Conservation (phyloP, 2,329 filamentous ascomycete species). For the Hansfordia pulvinata region DNA sequence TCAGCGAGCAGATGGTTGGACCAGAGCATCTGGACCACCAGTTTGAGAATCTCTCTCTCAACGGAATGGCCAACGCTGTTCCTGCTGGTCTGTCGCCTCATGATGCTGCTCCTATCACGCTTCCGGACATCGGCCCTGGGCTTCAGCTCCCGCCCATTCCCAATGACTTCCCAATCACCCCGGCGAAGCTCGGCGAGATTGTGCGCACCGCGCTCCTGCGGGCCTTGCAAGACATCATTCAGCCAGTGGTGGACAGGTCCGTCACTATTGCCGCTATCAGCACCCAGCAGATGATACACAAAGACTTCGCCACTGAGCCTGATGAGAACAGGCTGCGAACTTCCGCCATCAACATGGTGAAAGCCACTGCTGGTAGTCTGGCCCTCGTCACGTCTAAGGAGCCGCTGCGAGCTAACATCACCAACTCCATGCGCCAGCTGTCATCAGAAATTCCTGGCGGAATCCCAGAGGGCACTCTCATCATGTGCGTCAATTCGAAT, state of each 20-base stretch:
- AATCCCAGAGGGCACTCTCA: constrained; percentile 83
- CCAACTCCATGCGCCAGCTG: constrained; percentile 79
- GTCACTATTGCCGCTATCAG: constrained; percentile 97
- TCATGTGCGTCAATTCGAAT: constrained; percentile 99
- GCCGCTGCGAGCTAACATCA: constrained; percentile 89
- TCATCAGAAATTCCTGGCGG: constrained; percentile 60
- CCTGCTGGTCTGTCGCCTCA: constrained; percentile 65
- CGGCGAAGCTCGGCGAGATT: constrained; percentile 57
- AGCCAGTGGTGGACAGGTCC: constrained; percentile 91
- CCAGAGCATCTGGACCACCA: constrained; percentile 60
- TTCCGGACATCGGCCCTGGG: constrained; percentile 72
- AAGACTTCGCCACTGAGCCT: constrained; percentile 88
- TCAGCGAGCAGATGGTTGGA: constrained; percentile 38
- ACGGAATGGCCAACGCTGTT: constrained; percentile 55
- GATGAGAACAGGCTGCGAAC: constrained; percentile 78
- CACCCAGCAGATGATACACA: constrained; percentile 86
- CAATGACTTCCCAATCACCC: constrained; percentile 65
- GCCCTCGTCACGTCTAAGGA: constrained; percentile 98
- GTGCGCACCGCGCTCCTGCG: constrained; percentile 77
- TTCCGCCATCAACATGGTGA: constrained; percentile 86
- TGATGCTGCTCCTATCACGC: constrained; percentile 60
- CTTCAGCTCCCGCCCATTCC: constrained; percentile 72
- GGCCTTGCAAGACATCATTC: constrained; percentile 91
- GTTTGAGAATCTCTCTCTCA: constrained; percentile 73
- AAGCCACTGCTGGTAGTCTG: constrained; percentile 83